phyloP scores from a whole-genome alignment of 495 filamentous ascomycete species.

The Hypoxylon rickii region DNA sequence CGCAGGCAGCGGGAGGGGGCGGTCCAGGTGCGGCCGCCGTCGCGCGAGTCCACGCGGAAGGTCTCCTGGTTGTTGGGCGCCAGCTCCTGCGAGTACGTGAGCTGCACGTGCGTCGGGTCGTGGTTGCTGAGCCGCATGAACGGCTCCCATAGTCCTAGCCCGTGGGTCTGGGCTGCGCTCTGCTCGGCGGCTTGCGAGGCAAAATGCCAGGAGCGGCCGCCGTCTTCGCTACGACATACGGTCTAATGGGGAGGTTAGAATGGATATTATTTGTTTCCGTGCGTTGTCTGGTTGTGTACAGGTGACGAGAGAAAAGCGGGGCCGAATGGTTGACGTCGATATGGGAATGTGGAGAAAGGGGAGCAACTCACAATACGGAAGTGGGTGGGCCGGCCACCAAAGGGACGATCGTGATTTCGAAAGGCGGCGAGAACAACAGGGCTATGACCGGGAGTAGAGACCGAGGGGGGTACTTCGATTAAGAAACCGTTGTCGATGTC shows the following conservation, averaged over 20 bases:
- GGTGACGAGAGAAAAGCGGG: neutral
- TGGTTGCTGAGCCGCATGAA: constrained; percentile 56
- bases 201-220: constrained; percentile 58
- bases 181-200: constrained; percentile 54
- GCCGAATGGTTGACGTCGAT: neutral
- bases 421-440: constrained; percentile 60
- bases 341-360: neutral
- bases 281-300: too few relatives aligned
- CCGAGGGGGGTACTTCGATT: constrained; percentile 51
- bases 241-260: too few relatives aligned
- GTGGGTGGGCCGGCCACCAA: constrained; percentile 46
- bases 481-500: constrained; percentile 67
- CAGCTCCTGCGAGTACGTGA: constrained; percentile 58
- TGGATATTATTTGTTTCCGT: too few relatives aligned
- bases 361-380: constrained; percentile 54
- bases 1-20: constrained; percentile 29
- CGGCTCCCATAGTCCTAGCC: constrained; percentile 65
- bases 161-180: constrained; percentile 43
- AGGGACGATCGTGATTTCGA: constrained; percentile 61
- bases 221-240: constrained; percentile 60
- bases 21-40: constrained; percentile 59
- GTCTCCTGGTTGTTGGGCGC: constrained; percentile 57
- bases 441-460: neutral
- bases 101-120: constrained; percentile 52
- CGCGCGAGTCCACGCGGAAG: constrained; percentile 59